A percentile compares a stretch with the other conserved stretches of the same genome.
Evolutionary conservation across 2,329 filamentous ascomycete species (phyloP).

Genomic region (Fusarium pseudonygamai): DNA sequence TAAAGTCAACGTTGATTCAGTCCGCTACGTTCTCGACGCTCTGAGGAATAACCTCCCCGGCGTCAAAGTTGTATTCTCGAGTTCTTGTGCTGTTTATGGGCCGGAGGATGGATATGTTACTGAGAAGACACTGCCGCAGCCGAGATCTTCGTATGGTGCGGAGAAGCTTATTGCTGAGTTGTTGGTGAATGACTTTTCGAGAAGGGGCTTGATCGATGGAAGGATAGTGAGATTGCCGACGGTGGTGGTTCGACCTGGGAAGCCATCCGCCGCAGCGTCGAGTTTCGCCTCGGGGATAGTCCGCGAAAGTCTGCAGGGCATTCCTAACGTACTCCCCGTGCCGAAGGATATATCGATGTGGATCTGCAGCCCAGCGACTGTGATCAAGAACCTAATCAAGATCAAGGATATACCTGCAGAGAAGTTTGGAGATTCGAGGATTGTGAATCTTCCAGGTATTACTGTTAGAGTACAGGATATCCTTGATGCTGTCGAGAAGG

Average conservation of each 20-base stretch:
- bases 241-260: conserved; percentile 67
- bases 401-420: conserved; percentile 53
- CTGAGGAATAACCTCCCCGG: conserved; percentile 57
- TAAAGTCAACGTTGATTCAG: conserved; percentile 67
- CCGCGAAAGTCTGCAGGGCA: conserved; percentile 61
- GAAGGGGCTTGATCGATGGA: conserved; percentile 65
- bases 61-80: conserved; percentile 66
- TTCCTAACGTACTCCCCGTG: conserved; percentile 58
- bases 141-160: conserved; percentile 67
- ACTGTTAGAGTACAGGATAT: conserved; percentile 64
- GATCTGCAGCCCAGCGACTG: conserved; percentile 61
- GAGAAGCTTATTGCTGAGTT: conserved; percentile 69
- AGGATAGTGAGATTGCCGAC: conserved; percentile 67
- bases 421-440: conserved; percentile 51
- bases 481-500: conserved; percentile 58
- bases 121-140: conserved; percentile 51
- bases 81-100: conserved; percentile 69
- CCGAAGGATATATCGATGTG: conserved; percentile 57
- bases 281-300: conserved; percentile 71
- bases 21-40: conserved; percentile 61
- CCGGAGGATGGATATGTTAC: conserved; percentile 25
- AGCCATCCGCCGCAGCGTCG: conserved; percentile 67
- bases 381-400: conserved; percentile 60
- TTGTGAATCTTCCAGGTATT: conserved; percentile 62
- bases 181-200: conserved; percentile 48